phyloP scores from a whole-genome alignment of 345 rosid species.

The Carallia pectinifolia region DNA sequence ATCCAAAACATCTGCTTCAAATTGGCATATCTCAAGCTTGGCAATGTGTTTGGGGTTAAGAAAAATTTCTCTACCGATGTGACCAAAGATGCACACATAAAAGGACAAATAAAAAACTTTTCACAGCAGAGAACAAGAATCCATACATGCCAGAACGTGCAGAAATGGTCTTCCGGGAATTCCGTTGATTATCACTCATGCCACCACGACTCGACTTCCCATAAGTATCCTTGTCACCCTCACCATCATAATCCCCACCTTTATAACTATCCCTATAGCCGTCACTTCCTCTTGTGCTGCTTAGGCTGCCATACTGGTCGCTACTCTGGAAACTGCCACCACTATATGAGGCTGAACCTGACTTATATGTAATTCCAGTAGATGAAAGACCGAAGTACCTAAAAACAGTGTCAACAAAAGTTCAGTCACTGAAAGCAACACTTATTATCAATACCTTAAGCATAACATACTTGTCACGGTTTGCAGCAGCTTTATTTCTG shows the following conservation, averaged over 20 bases:
- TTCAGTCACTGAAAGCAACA: conserved; percentile 16
- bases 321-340: conserved; percentile 47
- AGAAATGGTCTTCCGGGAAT: conserved; percentile 41
- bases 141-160: conserved; percentile 54
- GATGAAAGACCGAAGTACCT: conserved; percentile 97
- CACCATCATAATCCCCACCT: conserved; percentile 40
- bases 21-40: too few species aligned
- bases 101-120: background rate
- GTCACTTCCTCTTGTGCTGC: conserved; percentile 51
- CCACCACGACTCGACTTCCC: conserved; percentile 47
- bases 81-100: background rate
- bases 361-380: conserved; percentile 63
- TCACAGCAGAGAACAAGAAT: conserved; percentile 8
- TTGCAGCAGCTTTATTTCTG: conserved; percentile 81
- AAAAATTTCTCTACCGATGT: background rate
- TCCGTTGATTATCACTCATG: conserved; percentile 42
- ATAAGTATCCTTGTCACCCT: conserved; percentile 50
- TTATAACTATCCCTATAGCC: conserved; percentile 49
- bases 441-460: conserved; percentile 5
- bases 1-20: background rate
- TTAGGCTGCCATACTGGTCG: conserved; percentile 47
- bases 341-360: conserved; percentile 61
- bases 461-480: conserved; percentile 82
- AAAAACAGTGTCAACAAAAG: conserved; percentile 13
- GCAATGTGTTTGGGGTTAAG: too few species aligned